Evolutionary conservation across 1,139 yeast species (phyloP).

Genomic region (Candida sanyaensis): DNA sequence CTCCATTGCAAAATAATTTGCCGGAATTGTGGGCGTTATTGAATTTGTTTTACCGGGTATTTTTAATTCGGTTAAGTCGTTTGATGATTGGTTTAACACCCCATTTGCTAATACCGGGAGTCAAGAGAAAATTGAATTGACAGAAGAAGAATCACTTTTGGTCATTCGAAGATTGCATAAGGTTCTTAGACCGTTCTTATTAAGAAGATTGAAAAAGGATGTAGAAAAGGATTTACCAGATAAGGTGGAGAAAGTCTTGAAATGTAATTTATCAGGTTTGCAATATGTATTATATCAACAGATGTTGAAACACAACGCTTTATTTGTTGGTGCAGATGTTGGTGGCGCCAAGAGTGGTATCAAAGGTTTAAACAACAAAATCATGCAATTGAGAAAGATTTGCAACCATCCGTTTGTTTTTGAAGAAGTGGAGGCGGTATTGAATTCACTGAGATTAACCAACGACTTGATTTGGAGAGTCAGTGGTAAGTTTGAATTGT

Average conservation of each 20-base stretch:
- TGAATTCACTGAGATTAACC: slow-evolving; percentile 44
- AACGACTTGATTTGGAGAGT: slow-evolving; percentile 75
- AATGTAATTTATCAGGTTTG: slow-evolving; percentile 89
- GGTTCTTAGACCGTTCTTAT: slow-evolving; percentile 89
- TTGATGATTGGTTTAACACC: slow-evolving; percentile 86
- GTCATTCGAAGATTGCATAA: slow-evolving; percentile 95
- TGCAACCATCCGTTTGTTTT: slow-evolving; percentile 98
- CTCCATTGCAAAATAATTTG: slow-evolving; percentile 81
- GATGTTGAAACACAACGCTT: slow-evolving; percentile 69
- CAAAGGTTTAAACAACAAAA: slow-evolving; percentile 85
- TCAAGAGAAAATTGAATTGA: slow-evolving; percentile 74
- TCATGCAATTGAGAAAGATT: slow-evolving; percentile 94
- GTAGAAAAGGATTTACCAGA: slow-evolving; percentile 96
- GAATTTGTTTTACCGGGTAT: slow-evolving; percentile 76
- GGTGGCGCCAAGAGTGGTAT: slow-evolving; percentile 54
- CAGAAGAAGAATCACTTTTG: slow-evolving; percentile 92
- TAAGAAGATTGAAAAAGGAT: slow-evolving; percentile 94
- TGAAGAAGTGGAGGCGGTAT: slow-evolving; percentile 84
- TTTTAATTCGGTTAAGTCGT: slow-evolving; percentile 82
- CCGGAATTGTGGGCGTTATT: slow-evolving; percentile 86
- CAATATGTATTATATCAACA: slow-evolving; percentile 80
- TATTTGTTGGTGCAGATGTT: slow-evolving; percentile 58
- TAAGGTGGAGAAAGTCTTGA: slow-evolving; percentile 91
- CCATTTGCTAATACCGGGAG: slow-evolving; percentile 84
- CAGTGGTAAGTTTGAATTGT: slow-evolving; percentile 76